Percentiles rank a stretch among this genome's conserved stretches.
Conservation (phyloP, 2,329 filamentous ascomycete species). For the Grosmannia huntii region DNA sequence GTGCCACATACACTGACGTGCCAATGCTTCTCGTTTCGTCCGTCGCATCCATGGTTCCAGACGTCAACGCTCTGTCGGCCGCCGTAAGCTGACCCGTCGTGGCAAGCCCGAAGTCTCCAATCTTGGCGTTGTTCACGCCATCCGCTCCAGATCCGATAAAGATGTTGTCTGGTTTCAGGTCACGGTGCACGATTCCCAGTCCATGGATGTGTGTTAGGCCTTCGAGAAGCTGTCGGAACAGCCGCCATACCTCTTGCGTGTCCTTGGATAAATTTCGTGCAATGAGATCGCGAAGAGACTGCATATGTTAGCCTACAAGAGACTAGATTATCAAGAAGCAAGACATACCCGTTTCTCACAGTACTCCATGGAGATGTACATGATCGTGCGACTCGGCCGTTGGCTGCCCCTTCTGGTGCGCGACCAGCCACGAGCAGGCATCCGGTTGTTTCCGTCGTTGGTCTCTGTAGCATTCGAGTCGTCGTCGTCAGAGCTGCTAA, state of each 20-base stretch:
- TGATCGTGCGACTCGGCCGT: constrained; percentile 52
- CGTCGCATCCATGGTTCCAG: constrained; percentile 30
- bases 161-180: constrained; percentile 93
- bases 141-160: constrained; percentile 65
- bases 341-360: constrained; percentile 69
- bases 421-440: constrained; percentile 1
- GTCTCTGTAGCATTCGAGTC: constrained; percentile 10
- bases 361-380: constrained; percentile 99
- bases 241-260: constrained; percentile 69
- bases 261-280: constrained; percentile 61
- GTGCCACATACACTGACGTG: constrained; percentile 85
- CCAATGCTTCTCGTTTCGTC: constrained; percentile 62
- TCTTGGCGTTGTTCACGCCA: constrained; percentile 76
- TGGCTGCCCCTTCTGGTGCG: constrained; percentile 23
- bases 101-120: constrained; percentile 91
- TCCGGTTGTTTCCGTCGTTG: constrained; percentile 4
- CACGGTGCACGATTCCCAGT: constrained; percentile 84
- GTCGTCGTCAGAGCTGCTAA: constrained; percentile 14
- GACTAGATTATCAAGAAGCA: not conserved
- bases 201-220: constrained; percentile 83
- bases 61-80: constrained; percentile 4
- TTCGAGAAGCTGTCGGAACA: constrained; percentile 85
- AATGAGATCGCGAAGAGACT: constrained; percentile 83
- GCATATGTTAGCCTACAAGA: not conserved
- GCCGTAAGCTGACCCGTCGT: constrained; percentile 59